Percentiles rank a stretch among this genome's conserved stretches.
Evolutionary conservation across 257 asterid species (phyloP).

Genomic region (Lithospermum erythrorhizon): DNA sequence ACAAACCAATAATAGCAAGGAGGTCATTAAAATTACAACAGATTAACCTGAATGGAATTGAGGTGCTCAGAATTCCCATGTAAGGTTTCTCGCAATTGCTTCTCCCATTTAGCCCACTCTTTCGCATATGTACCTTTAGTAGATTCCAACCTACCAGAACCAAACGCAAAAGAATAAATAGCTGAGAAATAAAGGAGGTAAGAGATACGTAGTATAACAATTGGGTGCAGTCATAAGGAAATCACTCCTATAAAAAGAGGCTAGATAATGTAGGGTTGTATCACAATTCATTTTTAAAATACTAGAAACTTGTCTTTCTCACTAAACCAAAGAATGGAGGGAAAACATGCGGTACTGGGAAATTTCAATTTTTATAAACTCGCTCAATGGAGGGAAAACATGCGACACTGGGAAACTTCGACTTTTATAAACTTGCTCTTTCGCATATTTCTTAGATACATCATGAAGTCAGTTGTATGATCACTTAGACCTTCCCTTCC

Average conservation of each 20-base stretch:
- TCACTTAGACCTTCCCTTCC: too few relatives aligned
- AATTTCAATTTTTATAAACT: too few relatives aligned
- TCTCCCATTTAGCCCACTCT: conserved; percentile 94
- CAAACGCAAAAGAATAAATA: background rate
- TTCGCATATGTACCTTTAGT: conserved; percentile 61
- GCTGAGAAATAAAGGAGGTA: background rate
- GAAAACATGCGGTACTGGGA: too few relatives aligned
- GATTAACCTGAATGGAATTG: conserved; percentile 71
- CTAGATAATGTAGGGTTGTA: background rate
- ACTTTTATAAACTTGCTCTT: too few relatives aligned
- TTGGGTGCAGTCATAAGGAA: background rate
- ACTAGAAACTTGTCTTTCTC: background rate
- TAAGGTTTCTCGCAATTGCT: conserved; percentile 48
- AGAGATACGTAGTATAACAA: too few relatives aligned
- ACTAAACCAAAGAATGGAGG: too few relatives aligned
- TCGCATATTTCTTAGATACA: too few relatives aligned
- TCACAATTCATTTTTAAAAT: background rate
- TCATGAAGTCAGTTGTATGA: too few relatives aligned
- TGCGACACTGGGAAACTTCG: too few relatives aligned
- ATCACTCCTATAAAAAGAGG: background rate
- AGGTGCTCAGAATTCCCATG: conserved; percentile 55
- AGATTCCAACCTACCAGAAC: conserved; percentile 58
- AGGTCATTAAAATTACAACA: background rate
- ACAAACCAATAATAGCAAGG: background rate
- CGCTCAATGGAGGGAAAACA: too few relatives aligned